These are phyloP conservation scores for Bryoglossum gracile DNA, from an alignment of 495 filamentous ascomycete genomes.

Conservation along the genomic window DNA sequence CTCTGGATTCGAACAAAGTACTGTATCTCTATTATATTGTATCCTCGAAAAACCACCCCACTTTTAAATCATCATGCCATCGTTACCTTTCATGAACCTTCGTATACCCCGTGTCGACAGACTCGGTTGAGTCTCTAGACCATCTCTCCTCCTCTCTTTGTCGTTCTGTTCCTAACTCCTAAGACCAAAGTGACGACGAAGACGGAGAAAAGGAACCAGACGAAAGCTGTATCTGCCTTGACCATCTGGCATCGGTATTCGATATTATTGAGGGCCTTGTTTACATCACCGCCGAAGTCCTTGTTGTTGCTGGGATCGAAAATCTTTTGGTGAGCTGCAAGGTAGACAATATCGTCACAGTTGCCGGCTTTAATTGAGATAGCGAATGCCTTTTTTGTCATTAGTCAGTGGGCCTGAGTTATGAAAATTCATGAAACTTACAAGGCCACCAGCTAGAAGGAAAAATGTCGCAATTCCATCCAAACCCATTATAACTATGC, in stretches of 20 bases:
- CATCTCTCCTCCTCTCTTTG: constrained; percentile 9
- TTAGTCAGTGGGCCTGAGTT: background rate
- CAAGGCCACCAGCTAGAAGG: constrained; percentile 46
- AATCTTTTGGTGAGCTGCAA: background rate
- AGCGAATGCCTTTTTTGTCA: constrained; percentile 14
- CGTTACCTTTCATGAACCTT: too few relatives aligned
- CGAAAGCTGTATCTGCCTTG: constrained; percentile 20
- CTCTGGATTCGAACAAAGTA: too few relatives aligned
- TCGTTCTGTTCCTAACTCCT: background rate
- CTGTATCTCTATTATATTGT: background rate
- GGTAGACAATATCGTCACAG: constrained; percentile 7
- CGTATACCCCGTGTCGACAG: background rate
- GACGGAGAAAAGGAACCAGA: constrained; percentile 15
- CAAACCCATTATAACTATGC: constrained; percentile 31
- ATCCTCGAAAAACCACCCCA: background rate
- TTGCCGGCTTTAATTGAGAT: constrained; percentile 9
- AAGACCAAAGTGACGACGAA: constrained; percentile 6
- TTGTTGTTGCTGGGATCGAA: background rate
- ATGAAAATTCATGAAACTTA: constrained; percentile 30
- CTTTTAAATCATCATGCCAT: too few relatives aligned
- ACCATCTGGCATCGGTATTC: constrained; percentile 9
- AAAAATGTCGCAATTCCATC: constrained; percentile 39
- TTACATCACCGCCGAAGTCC: background rate
- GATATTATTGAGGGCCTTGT: background rate
- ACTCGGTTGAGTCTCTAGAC: background rate